phyloP scores from a whole-genome alignment of 1,284 basidiomycete species.

The Fomitopsis schrenkii region DNA sequence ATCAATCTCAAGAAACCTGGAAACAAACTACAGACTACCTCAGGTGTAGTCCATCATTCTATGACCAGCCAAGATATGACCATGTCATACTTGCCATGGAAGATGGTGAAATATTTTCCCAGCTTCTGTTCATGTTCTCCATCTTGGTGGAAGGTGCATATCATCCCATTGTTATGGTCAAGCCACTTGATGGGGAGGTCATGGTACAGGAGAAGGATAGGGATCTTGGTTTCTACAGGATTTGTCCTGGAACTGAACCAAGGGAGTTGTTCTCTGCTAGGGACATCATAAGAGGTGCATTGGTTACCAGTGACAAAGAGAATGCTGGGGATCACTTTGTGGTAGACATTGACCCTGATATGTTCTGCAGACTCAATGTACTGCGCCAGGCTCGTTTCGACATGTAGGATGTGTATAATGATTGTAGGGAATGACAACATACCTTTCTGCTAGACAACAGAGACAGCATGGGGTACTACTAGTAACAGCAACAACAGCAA shows the following conservation, averaged over 20 bases:
- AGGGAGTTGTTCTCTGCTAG: background rate
- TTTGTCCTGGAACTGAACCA: background rate
- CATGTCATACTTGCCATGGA: background rate
- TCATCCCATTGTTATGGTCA: background rate
- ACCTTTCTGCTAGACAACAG: background rate
- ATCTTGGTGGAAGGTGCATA: background rate
- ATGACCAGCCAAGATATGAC: background rate
- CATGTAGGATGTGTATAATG: too few species aligned
- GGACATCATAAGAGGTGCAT: background rate
- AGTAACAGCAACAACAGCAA: background rate
- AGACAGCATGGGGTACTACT: background rate
- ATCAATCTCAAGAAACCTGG: background rate
- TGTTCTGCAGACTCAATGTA: background rate
- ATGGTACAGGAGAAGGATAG: background rate
- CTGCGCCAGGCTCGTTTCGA: background rate
- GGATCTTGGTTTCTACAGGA: background rate
- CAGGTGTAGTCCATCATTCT: background rate
- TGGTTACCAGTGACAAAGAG: background rate
- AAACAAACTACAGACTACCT: background rate
- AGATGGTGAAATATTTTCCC: background rate
- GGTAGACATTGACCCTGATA: background rate
- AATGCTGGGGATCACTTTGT: background rate
- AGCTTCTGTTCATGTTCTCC: background rate
- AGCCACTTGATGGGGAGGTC: background rate
- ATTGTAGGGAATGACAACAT: too few species aligned